Conservation (phyloP, 192 early-diverging fungal species). For the Coemansia sp. region DNA sequence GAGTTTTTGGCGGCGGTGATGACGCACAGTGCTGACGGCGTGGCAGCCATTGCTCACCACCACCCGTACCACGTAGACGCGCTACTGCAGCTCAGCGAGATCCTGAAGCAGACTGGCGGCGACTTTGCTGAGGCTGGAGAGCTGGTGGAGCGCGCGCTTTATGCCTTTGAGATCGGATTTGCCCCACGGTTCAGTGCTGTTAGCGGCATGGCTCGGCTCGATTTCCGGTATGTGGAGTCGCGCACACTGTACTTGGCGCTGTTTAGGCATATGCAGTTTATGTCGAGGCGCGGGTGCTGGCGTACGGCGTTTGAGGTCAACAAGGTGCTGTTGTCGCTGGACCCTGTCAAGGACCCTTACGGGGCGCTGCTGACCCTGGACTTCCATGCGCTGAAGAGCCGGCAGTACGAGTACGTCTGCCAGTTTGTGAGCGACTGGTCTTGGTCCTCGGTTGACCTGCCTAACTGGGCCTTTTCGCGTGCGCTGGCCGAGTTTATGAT, state of each 20-base stretch:
- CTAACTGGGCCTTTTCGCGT: constrained; percentile 74
- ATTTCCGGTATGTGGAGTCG: constrained; percentile 76
- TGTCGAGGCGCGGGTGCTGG: constrained; percentile 91
- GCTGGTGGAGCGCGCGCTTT: constrained; percentile 88
- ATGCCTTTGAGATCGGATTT: constrained; percentile 79
- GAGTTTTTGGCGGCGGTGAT: constrained; percentile 73
- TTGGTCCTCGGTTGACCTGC: constrained; percentile 48
- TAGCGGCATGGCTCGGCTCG: constrained; percentile 63
- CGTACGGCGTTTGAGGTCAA: constrained; percentile 87
- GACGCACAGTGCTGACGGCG: constrained; percentile 71
- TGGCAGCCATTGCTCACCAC: constrained; percentile 64
- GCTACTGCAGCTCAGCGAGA: constrained; percentile 80
- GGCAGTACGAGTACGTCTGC: constrained; percentile 65
- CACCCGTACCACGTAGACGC: constrained; percentile 90
- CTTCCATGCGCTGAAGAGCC: constrained; percentile 78
- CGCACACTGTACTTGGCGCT: constrained; percentile 79
- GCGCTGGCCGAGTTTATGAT: constrained; percentile 79
- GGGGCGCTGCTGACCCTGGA: constrained; percentile 78
- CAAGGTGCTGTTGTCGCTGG: constrained; percentile 72
- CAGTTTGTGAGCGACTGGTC: constrained; percentile 50
- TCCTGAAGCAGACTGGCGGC: constrained; percentile 78
- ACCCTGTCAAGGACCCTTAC: constrained; percentile 75
- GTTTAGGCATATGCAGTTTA: constrained; percentile 80
- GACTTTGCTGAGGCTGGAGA: constrained; percentile 78
- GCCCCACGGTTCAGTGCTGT: constrained; percentile 74